Conservation (phyloP, 139 green algal genomes). For the Edaphochlamys debaryana region DNA sequence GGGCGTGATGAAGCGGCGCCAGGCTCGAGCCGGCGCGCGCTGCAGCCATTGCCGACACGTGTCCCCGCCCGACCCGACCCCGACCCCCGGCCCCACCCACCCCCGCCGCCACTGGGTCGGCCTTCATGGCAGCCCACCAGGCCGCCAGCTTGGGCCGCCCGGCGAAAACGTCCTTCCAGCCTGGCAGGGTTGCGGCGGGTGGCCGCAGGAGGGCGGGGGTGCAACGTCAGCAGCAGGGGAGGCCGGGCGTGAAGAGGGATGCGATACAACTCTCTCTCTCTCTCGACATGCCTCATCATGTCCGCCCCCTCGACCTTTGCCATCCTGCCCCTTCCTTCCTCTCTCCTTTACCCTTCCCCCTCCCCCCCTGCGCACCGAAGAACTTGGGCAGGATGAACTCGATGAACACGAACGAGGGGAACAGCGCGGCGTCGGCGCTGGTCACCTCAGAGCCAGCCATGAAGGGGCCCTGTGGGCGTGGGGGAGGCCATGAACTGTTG, state of each 20-base stretch:
- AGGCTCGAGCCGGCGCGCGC: too few relatives aligned
- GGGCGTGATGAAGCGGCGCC: too few relatives aligned
- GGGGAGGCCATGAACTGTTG: neutral
- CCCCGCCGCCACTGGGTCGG: conserved; percentile 53
- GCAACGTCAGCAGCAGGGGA: too few relatives aligned
- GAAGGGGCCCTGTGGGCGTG: conserved; percentile 61
- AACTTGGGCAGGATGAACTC: conserved; percentile 72
- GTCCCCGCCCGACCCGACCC: too few relatives aligned
- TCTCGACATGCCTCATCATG: too few relatives aligned
- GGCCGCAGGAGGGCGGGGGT: too few relatives aligned
- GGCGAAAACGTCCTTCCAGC: conserved; percentile 73
- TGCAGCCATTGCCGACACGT: too few relatives aligned
- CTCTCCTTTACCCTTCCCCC: too few relatives aligned
- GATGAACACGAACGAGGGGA: conserved; percentile 83
- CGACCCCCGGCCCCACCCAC: conserved; percentile 29
- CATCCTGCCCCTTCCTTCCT: too few relatives aligned
- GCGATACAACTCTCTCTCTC: too few relatives aligned
- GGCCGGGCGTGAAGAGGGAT: too few relatives aligned
- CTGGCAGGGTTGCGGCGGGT: neutral
- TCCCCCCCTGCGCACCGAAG: conserved; percentile 57
- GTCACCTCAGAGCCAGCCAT: conserved; percentile 55
- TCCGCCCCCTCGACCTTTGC: too few relatives aligned
- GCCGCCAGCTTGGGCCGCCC: conserved; percentile 69
- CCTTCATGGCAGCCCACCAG: conserved; percentile 69
- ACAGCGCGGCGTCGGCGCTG: conserved; percentile 69